Conservation (phyloP, 768 basidiomycete genomes). For the Leccinum rimulosum region DNA sequence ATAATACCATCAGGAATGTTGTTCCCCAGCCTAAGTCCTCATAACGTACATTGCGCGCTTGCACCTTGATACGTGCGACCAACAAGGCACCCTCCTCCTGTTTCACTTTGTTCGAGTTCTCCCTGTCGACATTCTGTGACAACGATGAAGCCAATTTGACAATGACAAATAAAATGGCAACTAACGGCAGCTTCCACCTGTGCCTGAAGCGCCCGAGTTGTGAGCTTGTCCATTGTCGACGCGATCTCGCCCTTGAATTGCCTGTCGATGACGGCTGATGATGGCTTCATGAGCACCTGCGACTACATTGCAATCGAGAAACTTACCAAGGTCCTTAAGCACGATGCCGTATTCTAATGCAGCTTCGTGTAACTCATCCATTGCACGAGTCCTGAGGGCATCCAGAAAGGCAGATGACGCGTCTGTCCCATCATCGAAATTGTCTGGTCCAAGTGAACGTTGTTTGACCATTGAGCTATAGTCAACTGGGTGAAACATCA, state of each 20-base stretch:
- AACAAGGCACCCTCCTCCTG: conserved; percentile 77
- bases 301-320: neutral
- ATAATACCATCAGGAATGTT: conserved; percentile 7
- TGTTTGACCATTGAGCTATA: conserved; percentile 73
- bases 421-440: conserved; percentile 67
- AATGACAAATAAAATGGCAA: conserved; percentile 1
- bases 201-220: conserved; percentile 79
- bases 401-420: conserved; percentile 77
- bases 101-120: conserved; percentile 86
- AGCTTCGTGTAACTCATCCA: conserved; percentile 83
- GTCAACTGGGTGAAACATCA: conserved; percentile 36
- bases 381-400: conserved; percentile 75
- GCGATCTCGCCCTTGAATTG: conserved; percentile 91
- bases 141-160: neutral
- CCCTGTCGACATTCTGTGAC: conserved; percentile 73
- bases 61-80: conserved; percentile 75
- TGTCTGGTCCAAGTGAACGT: conserved; percentile 73
- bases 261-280: conserved; percentile 75
- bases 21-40: neutral
- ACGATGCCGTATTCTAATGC: conserved; percentile 83
- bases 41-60: conserved; percentile 47
- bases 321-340: conserved; percentile 71
- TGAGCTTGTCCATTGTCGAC: conserved; percentile 80
- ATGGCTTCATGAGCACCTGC: conserved; percentile 6
- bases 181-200: conserved; percentile 83